A percentile compares a stretch with the other conserved stretches of the same genome.
phyloP scores from a whole-genome alignment of 2,329 filamentous ascomycete species.

The Penicillium sp. region DNA sequence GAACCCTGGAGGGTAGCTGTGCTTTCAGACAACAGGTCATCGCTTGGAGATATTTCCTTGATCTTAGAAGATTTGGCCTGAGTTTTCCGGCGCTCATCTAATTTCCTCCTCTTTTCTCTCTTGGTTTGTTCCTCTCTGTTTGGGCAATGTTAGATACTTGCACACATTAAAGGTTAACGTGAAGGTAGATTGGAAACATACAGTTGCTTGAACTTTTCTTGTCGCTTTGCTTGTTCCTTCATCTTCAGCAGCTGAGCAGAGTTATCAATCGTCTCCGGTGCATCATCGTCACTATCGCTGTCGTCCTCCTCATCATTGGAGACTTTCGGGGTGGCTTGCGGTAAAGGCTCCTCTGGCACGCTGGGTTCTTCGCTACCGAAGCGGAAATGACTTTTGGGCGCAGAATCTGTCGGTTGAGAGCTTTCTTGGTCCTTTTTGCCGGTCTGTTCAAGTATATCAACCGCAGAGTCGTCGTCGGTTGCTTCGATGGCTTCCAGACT shows the following conservation, averaged over 20 bases:
- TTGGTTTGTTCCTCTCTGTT: constrained; percentile 43
- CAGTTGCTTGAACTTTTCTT: constrained; percentile 42
- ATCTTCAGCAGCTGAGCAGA: constrained; percentile 43
- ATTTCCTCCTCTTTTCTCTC: constrained; percentile 45
- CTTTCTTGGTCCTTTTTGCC: constrained; percentile 21
- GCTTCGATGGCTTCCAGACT: constrained; percentile 26
- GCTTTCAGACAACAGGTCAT: constrained; percentile 47
- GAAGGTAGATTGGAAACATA: too few relatives aligned
- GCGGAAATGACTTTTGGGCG: constrained; percentile 38
- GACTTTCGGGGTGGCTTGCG: constrained; percentile 25
- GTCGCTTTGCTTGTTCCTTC: constrained; percentile 44
- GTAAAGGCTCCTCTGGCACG: constrained; percentile 22
- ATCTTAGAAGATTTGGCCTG: constrained; percentile 42
- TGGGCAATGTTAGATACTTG: constrained; percentile 23
- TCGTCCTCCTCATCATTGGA: constrained; percentile 31
- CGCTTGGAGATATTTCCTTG: constrained; percentile 30
- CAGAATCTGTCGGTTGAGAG: constrained; percentile 5
- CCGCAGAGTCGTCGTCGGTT: constrained; percentile 16
- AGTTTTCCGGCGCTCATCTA: constrained; percentile 44
- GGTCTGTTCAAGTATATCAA: constrained; percentile 13
- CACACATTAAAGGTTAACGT: too few relatives aligned
- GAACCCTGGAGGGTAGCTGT: constrained; percentile 46
- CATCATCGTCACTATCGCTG: constrained; percentile 43
- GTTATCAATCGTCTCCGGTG: constrained; percentile 48
- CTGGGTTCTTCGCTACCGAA: constrained; percentile 48